Percentiles rank a stretch among this genome's conserved stretches.
Evolutionary conservation across 805 yeast species (phyloP).

Genomic region (Sugiyamaella valdiviana): DNA sequence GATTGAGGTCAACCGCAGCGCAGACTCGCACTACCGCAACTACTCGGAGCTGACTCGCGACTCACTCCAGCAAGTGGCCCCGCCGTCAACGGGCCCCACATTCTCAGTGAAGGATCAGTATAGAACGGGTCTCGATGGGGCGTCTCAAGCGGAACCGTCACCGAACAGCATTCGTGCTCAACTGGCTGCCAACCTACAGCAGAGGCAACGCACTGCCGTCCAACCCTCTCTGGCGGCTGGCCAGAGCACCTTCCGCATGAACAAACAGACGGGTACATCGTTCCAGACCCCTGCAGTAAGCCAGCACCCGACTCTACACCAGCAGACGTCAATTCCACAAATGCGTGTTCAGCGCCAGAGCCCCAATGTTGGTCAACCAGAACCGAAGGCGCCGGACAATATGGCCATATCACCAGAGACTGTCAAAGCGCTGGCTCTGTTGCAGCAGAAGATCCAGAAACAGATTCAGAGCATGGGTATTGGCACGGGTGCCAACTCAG

Average conservation of each 20-base stretch:
- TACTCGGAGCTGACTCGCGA: conserved; percentile 13
- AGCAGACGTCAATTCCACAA: conserved; percentile 14
- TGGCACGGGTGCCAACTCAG: conserved; percentile 77
- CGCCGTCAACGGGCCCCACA: background rate
- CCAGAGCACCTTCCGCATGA: conserved; percentile 17
- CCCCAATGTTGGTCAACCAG: background rate
- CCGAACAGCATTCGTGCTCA: conserved; percentile 19
- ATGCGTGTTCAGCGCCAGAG: conserved; percentile 17
- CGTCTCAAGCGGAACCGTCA: conserved; percentile 4
- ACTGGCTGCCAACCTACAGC: conserved; percentile 16
- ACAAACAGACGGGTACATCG: background rate
- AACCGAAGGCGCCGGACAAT: conserved; percentile 10
- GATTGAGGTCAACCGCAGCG: conserved; percentile 22
- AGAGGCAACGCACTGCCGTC: conserved; percentile 9
- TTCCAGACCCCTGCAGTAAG: background rate
- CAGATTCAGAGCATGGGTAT: conserved; percentile 73
- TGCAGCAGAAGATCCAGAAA: conserved; percentile 79
- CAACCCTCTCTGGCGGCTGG: conserved; percentile 27
- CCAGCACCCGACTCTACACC: conserved; percentile 5
- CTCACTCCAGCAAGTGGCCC: background rate
- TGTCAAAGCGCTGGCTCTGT: conserved; percentile 66
- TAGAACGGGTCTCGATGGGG: background rate
- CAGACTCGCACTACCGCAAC: conserved; percentile 5
- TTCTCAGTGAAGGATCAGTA: background rate
- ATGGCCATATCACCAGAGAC: conserved; percentile 47